A percentile compares a stretch with the other conserved stretches of the same genome.
Conservation (phyloP, 2,329 filamentous ascomycete genomes). For the Mycosphaerella sp. region DNA sequence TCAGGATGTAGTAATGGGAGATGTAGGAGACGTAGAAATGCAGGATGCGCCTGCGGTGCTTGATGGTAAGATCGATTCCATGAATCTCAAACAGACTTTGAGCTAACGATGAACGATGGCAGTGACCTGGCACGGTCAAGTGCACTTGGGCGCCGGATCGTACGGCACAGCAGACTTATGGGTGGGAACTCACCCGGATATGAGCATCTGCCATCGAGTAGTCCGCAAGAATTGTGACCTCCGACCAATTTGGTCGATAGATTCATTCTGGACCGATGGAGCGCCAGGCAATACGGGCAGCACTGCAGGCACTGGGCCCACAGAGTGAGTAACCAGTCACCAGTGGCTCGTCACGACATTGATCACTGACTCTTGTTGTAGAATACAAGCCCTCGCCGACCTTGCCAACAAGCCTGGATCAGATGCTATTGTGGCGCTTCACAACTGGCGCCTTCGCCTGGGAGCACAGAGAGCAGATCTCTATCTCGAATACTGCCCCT, state of each 20-base stretch:
- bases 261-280: background rate
- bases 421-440: background rate
- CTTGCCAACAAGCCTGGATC: slow-evolving; percentile 3
- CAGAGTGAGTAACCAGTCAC: background rate
- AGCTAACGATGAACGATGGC: background rate
- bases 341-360: background rate
- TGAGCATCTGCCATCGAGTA: background rate
- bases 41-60: too few species aligned
- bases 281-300: background rate
- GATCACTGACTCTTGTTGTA: background rate
- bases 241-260: background rate
- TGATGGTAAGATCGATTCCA: background rate
- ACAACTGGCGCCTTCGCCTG: background rate
- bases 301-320: background rate
- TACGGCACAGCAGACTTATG: background rate
- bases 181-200: background rate
- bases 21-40: too few species aligned
- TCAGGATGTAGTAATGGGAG: too few species aligned
- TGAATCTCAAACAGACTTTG: background rate
- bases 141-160: background rate
- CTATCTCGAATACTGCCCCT: slow-evolving; percentile 4
- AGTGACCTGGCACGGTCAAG: background rate
- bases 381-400: background rate
- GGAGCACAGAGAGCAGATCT: background rate
- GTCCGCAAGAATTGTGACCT: background rate